Evolutionary conservation across 768 basidiomycete species (phyloP), one percentile per base, ranked within the genome.

Genomic region (Bullera alba): DNA sequence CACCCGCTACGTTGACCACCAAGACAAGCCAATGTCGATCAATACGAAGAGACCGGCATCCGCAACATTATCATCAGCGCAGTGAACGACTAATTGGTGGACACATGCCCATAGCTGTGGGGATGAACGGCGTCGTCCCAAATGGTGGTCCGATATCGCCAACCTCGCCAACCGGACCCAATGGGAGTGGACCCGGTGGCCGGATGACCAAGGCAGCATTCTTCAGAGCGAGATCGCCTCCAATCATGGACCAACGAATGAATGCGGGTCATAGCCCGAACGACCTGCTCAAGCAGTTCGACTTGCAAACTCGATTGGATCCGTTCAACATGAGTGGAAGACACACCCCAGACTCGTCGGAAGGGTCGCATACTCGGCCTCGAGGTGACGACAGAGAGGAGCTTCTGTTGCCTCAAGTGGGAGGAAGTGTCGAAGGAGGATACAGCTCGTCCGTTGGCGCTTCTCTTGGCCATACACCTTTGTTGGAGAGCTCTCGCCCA

Each of bases 191-290:
- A n/a, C n/a, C n/a, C n/a, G n/a, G n/a, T n/a, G n/a, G n/a, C 2
- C 63, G 60, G n/a, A 69, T 65, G 55, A 66, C 67, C 36, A 72
- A 69, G 51, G 68, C 65, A 1, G 67, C 64, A 4, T 72, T 72
- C 53, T 72, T 72, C 54, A 49, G 71, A 48, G 58, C 71, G n/a
- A 49, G 63, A 28, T 71, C 69, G 15, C 69, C 69, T 4, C 60
- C 64, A 6, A 42, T 61, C 26, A 17, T 26, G 28, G n/a, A 26
- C 29, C 51, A 46, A 47, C 23, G 36, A 25, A 46, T 30, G 27
- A 43, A 17, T 15, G 12, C 23, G 8, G 22, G 30, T 42, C 15
- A 36, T 6, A 42, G 23, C 27, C 7, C 26, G n/a, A 35, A 43
- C 28, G 59, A 61, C 35, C 37, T 61, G 15, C 42, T 46, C 6